These are phyloP conservation scores for Botrytis squamosa DNA, from an alignment of 2,329 filamentous ascomycete genomes.

Conservation along the genomic window DNA sequence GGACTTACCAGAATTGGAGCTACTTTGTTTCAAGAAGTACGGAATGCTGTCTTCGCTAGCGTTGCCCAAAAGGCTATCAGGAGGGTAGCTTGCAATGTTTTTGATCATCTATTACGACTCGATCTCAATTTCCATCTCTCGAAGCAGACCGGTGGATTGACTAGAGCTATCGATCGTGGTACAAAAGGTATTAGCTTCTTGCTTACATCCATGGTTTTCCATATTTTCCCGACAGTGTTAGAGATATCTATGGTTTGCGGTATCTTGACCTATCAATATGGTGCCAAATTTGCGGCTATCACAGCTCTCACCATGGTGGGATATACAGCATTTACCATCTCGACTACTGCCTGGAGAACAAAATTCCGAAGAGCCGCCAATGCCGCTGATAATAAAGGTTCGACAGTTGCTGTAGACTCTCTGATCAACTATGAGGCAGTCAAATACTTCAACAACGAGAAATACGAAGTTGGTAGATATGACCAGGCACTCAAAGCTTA, in stretches of 20 bases:
- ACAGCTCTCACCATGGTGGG: slow-evolving; percentile 88
- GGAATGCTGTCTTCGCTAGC: slow-evolving; percentile 94
- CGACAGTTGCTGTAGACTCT: slow-evolving; percentile 92
- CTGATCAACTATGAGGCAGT: slow-evolving; percentile 99
- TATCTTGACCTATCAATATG: slow-evolving; percentile 95
- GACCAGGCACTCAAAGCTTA: slow-evolving; percentile 83
- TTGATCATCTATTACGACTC: slow-evolving; percentile 81
- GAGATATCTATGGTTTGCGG: slow-evolving; percentile 96
- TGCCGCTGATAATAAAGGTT: slow-evolving; percentile 91
- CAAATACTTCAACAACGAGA: slow-evolving; percentile 99
- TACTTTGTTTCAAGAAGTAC: slow-evolving; percentile 85
- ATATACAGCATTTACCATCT: slow-evolving; percentile 96
- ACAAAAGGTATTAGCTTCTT: slow-evolving; percentile 98
- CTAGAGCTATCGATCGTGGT: slow-evolving; percentile 89
- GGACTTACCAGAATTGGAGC: slow-evolving; percentile 85
- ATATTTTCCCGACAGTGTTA: slow-evolving; percentile 87
- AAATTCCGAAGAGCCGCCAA: slow-evolving; percentile 95
- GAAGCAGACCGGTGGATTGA: slow-evolving; percentile 92
- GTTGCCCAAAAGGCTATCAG: slow-evolving; percentile 97
- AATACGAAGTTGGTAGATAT: slow-evolving; percentile 87
- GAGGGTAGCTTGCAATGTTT: slow-evolving; percentile 86
- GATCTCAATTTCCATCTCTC: slow-evolving; percentile 93
- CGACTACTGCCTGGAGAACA: slow-evolving; percentile 94
- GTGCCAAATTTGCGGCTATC: slow-evolving; percentile 84
- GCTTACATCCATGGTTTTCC: slow-evolving; percentile 97